A percentile compares a stretch with the other conserved stretches of the same genome.
phyloP scores from a whole-genome alignment of 2,329 filamentous ascomycete species.

The Camillea tinctor region DNA sequence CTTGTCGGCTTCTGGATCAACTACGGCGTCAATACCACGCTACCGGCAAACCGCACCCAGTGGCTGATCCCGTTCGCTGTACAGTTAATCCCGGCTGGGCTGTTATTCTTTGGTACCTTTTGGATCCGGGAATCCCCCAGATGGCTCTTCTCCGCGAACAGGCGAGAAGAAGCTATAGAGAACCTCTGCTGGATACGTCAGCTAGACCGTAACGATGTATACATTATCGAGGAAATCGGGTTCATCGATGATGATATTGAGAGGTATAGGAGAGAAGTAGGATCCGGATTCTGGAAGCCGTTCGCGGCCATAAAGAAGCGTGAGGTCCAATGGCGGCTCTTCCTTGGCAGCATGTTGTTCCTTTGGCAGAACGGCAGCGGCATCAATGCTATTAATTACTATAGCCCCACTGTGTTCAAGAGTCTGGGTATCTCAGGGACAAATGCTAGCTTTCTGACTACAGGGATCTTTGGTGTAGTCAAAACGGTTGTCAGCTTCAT shows the following conservation, averaged over 20 bases:
- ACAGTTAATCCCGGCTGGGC: slow-evolving; percentile 64
- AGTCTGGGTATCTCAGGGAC: slow-evolving; percentile 60
- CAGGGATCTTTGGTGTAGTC: slow-evolving; percentile 64
- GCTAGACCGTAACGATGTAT: slow-evolving; percentile 53
- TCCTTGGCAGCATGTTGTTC: slow-evolving; percentile 72
- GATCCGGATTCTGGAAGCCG: slow-evolving; percentile 72
- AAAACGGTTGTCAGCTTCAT: slow-evolving; percentile 61
- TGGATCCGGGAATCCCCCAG: slow-evolving; percentile 66
- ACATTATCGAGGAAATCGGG: slow-evolving; percentile 71
- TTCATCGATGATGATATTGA: slow-evolving; percentile 71
- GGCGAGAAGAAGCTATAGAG: slow-evolving; percentile 56
- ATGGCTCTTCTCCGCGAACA: slow-evolving; percentile 65
- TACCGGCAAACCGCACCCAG: slow-evolving; percentile 48
- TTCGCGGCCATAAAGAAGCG: slow-evolving; percentile 57
- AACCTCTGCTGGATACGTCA: slow-evolving; percentile 66
- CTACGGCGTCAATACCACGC: slow-evolving; percentile 57
- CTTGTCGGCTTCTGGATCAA: slow-evolving; percentile 66
- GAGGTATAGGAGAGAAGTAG: slow-evolving; percentile 60
- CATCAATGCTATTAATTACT: slow-evolving; percentile 70
- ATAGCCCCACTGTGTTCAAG: slow-evolving; percentile 62
- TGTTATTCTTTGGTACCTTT: slow-evolving; percentile 58
- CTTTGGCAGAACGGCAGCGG: slow-evolving; percentile 76
- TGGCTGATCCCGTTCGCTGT: slow-evolving; percentile 67
- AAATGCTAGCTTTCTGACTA: slow-evolving; percentile 58
- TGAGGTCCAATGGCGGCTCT: slow-evolving; percentile 67